These are phyloP conservation scores for Arachnomyces sp. DNA, from an alignment of 2,329 filamentous ascomycete species.

Conservation along the genomic window DNA sequence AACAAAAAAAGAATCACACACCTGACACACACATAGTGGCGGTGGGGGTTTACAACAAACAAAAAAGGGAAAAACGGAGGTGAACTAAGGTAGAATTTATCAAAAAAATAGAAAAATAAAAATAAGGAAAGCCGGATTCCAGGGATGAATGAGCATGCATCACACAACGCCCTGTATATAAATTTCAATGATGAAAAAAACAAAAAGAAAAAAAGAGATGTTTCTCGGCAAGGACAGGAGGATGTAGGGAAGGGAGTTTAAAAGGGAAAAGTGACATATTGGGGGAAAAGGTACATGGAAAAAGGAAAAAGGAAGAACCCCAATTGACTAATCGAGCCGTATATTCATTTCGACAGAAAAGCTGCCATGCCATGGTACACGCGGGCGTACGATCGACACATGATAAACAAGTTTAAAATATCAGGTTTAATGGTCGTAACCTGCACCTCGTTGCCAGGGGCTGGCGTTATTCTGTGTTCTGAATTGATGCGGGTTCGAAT, in stretches of 20 bases:
- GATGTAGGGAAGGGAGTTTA: constrained; percentile 1
- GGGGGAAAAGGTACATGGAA: constrained; percentile 5
- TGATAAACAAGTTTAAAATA: constrained; percentile 13
- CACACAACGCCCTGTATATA: constrained; percentile 24
- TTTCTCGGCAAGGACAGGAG: constrained; percentile 13
- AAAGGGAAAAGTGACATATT: constrained; percentile 1
- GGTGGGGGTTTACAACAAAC: no score
- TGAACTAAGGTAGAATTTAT: no score
- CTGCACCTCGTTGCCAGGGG: constrained; percentile 59
- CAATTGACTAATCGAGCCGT: constrained; percentile 21
- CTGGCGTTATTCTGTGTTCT: constrained; percentile 48
- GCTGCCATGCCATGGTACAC: not conserved
- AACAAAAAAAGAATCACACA: no score
- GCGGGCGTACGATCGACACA: constrained; percentile 15
- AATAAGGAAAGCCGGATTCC: no score
- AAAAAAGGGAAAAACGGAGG: no score
- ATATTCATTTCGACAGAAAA: constrained; percentile 27
- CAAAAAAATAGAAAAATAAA: no score
- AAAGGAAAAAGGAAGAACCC: constrained; percentile 12
- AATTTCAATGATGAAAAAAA: constrained; percentile 11
- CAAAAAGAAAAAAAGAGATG: constrained; percentile 11
- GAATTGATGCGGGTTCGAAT: constrained; percentile 25
- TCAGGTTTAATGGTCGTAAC: constrained; percentile 50
- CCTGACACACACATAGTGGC: no score
- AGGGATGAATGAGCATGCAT: constrained; percentile 17